Evolutionary conservation across 306 rosid genomes (phyloP), one percentile per base, ranked within the genome.

Genomic region (Hippophae tibetana): DNA sequence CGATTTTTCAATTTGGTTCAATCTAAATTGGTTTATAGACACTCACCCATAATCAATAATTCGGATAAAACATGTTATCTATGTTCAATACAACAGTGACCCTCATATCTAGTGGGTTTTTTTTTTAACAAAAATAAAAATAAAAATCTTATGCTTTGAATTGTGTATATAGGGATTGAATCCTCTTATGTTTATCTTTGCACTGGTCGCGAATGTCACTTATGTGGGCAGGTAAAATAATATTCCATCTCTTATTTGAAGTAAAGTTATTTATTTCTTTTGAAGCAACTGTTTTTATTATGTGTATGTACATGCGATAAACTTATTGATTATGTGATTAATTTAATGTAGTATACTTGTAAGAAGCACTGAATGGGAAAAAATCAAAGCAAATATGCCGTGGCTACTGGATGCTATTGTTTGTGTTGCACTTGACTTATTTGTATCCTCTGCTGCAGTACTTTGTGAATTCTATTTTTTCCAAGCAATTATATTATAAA

Each of bases 171-270:
- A 90, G 96, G 98, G 99, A 8, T 69, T 92, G 72, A 92, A 87
- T 81, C 99, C 99, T 71, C 64, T 92, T 14, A 92, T 92, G 96
- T 92, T 92, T 77, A 58, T 88, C 75, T 92, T 92, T 73, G 99
- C 99, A 12, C 65, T 87, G 51, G 47, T 85, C 42, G 98, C 98
- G 47, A 92, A 92, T 75, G 72, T 65, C 13, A 61, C 96, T 62
- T 92, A 92, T 43, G 95, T 87, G 45, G 92, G 79, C 60, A 92
- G 98, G 78, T 69, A n/a, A 6, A 13, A 42, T 26, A 43, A 5
- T 58, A 31, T 18, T 11, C 43, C n/a, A 52, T 62, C 9, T 11
- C 55, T 60, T 12, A 5, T n/a, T 10, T 5, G 11, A 48, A 5
- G 14, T 5, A 4, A 5, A 48, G 2, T 48, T 2, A 11, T 48